Conservation (phyloP, 352 stramenopile species). For the Phytophthora fragariae region DNA sequence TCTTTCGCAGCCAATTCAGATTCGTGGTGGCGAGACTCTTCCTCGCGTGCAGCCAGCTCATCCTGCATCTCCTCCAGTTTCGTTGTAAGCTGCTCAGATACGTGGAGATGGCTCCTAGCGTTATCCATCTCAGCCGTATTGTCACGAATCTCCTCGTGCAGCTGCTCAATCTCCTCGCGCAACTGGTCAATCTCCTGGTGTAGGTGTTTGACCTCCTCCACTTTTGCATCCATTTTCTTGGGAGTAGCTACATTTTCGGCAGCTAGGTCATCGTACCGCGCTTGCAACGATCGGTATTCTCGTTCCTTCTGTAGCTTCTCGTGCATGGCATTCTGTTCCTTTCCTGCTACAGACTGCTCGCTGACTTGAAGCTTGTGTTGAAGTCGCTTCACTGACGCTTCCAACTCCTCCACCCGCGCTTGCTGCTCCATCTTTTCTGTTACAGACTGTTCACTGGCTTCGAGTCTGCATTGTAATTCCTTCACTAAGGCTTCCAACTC, state of each 20-base stretch:
- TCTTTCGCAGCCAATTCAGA: conserved; percentile 42
- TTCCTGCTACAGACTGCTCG: conserved; percentile 47
- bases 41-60: conserved; percentile 39
- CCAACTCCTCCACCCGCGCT: conserved; percentile 35
- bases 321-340: conserved; percentile 56
- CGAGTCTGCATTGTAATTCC: conserved; percentile 45
- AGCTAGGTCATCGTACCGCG: conserved; percentile 36
- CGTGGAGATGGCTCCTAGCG: conserved; percentile 43
- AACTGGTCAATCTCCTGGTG: conserved; percentile 35
- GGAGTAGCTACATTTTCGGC: conserved; percentile 30
- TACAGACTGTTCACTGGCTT: conserved; percentile 31
- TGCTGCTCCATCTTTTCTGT: conserved; percentile 23
- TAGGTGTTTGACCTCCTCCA: conserved; percentile 33
- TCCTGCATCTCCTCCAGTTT: conserved; percentile 55
- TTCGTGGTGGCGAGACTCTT: conserved; percentile 42
- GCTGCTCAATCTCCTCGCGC: conserved; percentile 37
- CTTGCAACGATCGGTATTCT: conserved; percentile 50
- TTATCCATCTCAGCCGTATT: conserved; percentile 57
- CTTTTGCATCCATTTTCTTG: conserved; percentile 38
- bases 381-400: conserved; percentile 44
- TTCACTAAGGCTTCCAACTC: conserved; percentile 45
- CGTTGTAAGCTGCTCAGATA: conserved; percentile 54
- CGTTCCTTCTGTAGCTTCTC: conserved; percentile 64
- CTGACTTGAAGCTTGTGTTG: conserved; percentile 47
- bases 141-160: conserved; percentile 49